A percentile compares a stretch with the other conserved stretches of the same genome.
Conservation (phyloP, 148 eudicot genomes). For the Diospyros lotus region DNA sequence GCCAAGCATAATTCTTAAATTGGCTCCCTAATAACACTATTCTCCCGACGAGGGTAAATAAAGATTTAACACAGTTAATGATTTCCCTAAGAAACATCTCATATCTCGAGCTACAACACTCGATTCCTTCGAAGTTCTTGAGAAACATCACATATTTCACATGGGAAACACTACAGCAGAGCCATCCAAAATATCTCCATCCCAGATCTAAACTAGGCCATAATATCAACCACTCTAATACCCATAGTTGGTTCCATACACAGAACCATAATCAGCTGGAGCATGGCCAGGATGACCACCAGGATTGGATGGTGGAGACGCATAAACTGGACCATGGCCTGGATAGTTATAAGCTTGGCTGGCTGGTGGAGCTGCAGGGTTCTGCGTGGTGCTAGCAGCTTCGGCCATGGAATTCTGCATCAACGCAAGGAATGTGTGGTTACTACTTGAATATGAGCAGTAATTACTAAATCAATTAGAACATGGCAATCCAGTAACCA, state of each 20-base stretch:
- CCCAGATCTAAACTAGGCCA: background rate
- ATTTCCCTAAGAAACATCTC: background rate
- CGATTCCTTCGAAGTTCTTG: no score
- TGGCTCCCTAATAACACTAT: background rate
- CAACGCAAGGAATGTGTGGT: background rate
- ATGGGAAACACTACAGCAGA: background rate
- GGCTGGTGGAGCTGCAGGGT: constrained; percentile 20
- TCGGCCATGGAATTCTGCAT: constrained; percentile 47
- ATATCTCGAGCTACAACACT: background rate
- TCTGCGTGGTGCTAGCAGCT: constrained; percentile 32
- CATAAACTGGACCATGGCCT: constrained; percentile 27
- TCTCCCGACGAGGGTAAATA: background rate
- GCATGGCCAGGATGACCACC: constrained; percentile 25
- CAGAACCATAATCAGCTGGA: constrained; percentile 32
- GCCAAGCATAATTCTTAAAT: no score
- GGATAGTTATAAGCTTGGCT: constrained; percentile 37
- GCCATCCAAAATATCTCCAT: background rate
- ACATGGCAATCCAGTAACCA: no score
- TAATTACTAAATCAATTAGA: background rate
- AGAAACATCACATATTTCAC: background rate
- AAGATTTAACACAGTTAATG: no score
- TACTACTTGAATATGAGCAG: background rate
- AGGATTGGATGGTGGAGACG: constrained; percentile 21
- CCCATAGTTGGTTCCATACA: constrained; percentile 30
- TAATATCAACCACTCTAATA: constrained; percentile 16